phyloP scores from a whole-genome alignment of 2,329 filamentous ascomycete species.

The Aspergillus sp. region DNA sequence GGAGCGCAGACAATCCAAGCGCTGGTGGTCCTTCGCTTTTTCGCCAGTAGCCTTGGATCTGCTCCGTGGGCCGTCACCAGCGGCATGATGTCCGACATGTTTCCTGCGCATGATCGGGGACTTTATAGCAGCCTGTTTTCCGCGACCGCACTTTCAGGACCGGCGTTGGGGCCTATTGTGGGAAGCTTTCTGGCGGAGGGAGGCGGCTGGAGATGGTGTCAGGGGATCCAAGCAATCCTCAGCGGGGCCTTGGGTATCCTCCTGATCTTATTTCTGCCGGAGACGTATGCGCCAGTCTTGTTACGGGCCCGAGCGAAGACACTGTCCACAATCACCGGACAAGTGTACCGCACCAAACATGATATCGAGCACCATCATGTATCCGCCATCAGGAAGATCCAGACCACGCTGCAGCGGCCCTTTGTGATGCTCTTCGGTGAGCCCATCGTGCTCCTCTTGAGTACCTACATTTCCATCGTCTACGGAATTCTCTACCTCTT shows the following conservation, averaged over 20 bases:
- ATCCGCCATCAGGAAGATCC: not conserved
- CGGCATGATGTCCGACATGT: slow-evolving; percentile 17
- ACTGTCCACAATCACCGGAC: not conserved
- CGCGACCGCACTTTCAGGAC: slow-evolving; percentile 30
- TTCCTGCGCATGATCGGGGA: slow-evolving; percentile 21
- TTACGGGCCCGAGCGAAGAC: not conserved
- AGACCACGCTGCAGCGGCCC: slow-evolving; percentile 1
- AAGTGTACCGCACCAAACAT: not conserved
- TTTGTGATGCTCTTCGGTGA: slow-evolving; percentile 7
- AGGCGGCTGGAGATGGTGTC: slow-evolving; percentile 51
- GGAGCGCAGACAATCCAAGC: slow-evolving; percentile 2
- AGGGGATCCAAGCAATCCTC: slow-evolving; percentile 1
- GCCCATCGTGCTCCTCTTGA: slow-evolving; percentile 16
- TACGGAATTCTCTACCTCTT: slow-evolving; percentile 8
- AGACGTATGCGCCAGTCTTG: slow-evolving; percentile 8
- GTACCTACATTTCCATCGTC: slow-evolving; percentile 9
- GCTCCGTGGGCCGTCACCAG: slow-evolving; percentile 4
- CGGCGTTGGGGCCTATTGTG: slow-evolving; percentile 44
- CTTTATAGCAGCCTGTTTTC: slow-evolving; percentile 18
- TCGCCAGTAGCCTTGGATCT: slow-evolving; percentile 5
- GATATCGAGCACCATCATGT: not conserved
- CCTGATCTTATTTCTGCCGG: not conserved
- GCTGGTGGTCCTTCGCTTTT: slow-evolving; percentile 9
- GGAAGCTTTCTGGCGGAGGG: slow-evolving; percentile 50
- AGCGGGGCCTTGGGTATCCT: not conserved